These are phyloP conservation scores for Sphagnum fallax DNA, from an alignment of 228 moss, liverwort and hornwort genomes.

Conservation along the genomic window DNA sequence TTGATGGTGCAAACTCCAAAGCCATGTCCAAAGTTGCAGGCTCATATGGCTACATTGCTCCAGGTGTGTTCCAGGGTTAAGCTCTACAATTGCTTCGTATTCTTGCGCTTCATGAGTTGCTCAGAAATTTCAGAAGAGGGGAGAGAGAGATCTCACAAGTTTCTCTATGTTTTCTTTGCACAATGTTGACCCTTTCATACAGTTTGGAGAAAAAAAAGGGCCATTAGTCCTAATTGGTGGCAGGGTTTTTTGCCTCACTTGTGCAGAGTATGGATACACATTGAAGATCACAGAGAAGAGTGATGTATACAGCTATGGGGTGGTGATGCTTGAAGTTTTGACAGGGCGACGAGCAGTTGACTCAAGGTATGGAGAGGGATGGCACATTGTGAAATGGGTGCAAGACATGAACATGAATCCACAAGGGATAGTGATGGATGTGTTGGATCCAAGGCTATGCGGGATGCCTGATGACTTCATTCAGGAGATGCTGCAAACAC, in stretches of 20 bases:
- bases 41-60: constrained; percentile 56
- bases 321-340: constrained; percentile 45
- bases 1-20: constrained; percentile 34
- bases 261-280: constrained; percentile 50
- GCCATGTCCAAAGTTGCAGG: constrained; percentile 50
- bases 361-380: constrained; percentile 35
- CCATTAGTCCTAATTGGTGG: no score
- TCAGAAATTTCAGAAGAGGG: no score
- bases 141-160: no score
- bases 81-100: no score
- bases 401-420: constrained; percentile 29
- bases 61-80: constrained; percentile 17
- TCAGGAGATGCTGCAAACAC: constrained; percentile 44
- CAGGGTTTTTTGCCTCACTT: no score
- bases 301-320: constrained; percentile 57
- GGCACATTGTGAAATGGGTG: constrained; percentile 59
- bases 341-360: constrained; percentile 45
- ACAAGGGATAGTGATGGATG: constrained; percentile 20
- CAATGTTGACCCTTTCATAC: no score
- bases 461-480: constrained; percentile 40
- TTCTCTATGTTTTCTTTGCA: no score
- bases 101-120: no score
- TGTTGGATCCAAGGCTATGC: constrained; percentile 31
- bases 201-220: no score
- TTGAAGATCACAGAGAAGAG: constrained; percentile 57